Evolutionary conservation across 371 early-diverging fungal species (phyloP).

Genomic region (Haplosporangium sp.): DNA sequence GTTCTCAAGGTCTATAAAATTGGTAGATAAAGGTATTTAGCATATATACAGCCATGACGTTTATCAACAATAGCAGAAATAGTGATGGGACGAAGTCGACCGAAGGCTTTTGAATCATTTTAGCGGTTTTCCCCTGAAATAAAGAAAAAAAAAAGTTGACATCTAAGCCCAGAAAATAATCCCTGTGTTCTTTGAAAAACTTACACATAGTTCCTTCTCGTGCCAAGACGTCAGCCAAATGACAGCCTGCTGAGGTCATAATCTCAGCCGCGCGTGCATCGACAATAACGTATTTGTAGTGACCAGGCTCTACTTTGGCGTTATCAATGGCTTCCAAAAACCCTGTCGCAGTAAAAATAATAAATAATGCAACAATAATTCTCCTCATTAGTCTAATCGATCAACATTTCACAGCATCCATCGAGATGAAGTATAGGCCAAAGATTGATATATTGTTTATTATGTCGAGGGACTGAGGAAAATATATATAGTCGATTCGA

Average conservation of each 20-base stretch:
- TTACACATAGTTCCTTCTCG: slow-evolving; percentile 90
- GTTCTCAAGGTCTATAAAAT: slow-evolving; percentile 71
- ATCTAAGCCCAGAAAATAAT: neutral
- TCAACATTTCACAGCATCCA: neutral
- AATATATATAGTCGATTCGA: neutral
- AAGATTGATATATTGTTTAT: neutral
- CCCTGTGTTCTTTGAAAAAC: slow-evolving; percentile 17
- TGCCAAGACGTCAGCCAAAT: slow-evolving; percentile 92
- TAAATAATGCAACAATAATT: neutral
- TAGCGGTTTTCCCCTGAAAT: neutral
- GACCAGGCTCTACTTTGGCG: slow-evolving; percentile 63
- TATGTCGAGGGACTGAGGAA: neutral
- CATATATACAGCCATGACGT: neutral
- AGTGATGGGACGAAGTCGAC: too few relatives aligned
- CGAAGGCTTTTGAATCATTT: too few relatives aligned
- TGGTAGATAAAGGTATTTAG: neutral
- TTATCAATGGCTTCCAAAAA: slow-evolving; percentile 55
- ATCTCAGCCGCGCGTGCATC: slow-evolving; percentile 88
- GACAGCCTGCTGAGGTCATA: slow-evolving; percentile 82
- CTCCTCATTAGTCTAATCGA: neutral
- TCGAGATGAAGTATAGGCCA: neutral
- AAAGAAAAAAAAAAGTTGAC: neutral
- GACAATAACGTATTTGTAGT: slow-evolving; percentile 93
- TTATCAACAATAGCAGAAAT: neutral
- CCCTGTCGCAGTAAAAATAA: slow-evolving; percentile 18